A percentile compares a stretch with the other conserved stretches of the same genome.
Evolutionary conservation across 257 asterid genomes (phyloP).

Genomic region (Cinchona pubescens): DNA sequence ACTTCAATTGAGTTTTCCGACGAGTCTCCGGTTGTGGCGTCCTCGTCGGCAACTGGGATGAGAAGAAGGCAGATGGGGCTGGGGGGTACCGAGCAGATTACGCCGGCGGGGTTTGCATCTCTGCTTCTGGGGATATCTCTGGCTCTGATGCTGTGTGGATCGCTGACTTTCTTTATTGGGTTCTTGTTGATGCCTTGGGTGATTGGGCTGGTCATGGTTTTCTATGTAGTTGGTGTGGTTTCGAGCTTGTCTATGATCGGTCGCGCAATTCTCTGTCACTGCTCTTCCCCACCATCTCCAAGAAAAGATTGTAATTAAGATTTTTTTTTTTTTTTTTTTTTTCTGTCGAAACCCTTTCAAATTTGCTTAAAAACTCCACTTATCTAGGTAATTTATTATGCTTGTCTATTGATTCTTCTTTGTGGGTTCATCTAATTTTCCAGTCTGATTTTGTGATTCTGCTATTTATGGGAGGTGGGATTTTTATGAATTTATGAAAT

Average conservation of each 20-base stretch:
- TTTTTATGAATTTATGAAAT: not conserved
- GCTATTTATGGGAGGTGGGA: not conserved
- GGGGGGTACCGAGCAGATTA: slow-evolving; percentile 48
- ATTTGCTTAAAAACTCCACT: not conserved
- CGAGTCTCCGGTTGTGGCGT: slow-evolving; percentile 6
- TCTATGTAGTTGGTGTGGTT: slow-evolving; percentile 73
- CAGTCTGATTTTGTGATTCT: not conserved
- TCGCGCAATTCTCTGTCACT: slow-evolving; percentile 49
- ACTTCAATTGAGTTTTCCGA: slow-evolving; percentile 28
- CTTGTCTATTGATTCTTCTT: not conserved
- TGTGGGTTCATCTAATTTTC: not conserved
- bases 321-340: slow-evolving; percentile 1
- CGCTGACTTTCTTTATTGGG: slow-evolving; percentile 84
- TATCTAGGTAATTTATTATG: not conserved
- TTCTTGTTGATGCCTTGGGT: slow-evolving; percentile 97
- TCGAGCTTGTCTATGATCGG: slow-evolving; percentile 82
- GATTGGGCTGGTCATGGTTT: slow-evolving; percentile 63
- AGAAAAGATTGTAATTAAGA: slow-evolving; percentile 51
- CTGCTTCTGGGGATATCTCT: slow-evolving; percentile 69
- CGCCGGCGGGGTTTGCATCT: slow-evolving; percentile 78
- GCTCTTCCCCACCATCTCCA: slow-evolving; percentile 37
- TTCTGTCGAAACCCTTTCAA: too few species aligned
- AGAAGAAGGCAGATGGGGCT: slow-evolving; percentile 20
- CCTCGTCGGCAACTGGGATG: slow-evolving; percentile 8
- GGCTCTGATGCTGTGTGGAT: slow-evolving; percentile 80